Evolutionary conservation across 192 early-diverging fungal species (phyloP).

Genomic region (Umbelopsis ramanniana): DNA sequence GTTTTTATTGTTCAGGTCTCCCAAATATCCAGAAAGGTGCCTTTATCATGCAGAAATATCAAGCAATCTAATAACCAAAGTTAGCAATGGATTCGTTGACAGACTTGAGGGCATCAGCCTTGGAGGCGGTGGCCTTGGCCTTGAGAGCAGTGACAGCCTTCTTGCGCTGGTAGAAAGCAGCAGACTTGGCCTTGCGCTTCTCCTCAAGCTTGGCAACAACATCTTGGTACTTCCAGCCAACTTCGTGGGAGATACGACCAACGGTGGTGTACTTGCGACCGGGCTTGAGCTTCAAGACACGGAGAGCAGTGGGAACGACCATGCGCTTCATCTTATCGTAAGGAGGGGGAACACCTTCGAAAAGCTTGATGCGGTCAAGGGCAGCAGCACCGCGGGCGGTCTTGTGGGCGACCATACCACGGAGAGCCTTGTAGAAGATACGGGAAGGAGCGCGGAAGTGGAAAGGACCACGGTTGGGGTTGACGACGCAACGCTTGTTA

Average conservation of each 20-base stretch:
- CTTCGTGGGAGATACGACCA: constrained; percentile 91
- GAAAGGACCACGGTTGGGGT: constrained; percentile 96
- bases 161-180: constrained; percentile 93
- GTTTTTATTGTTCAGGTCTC: constrained; percentile 22
- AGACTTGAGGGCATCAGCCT: constrained; percentile 40
- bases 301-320: constrained; percentile 96
- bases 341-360: constrained; percentile 97
- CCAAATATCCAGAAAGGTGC: constrained; percentile 20
- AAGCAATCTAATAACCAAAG: constrained; percentile 37
- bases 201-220: constrained; percentile 96
- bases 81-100: constrained; percentile 39
- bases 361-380: constrained; percentile 97
- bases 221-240: constrained; percentile 99
- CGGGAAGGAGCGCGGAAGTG: constrained; percentile 98
- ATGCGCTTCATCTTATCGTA: constrained; percentile 97
- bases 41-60: not conserved
- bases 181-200: constrained; percentile 96
- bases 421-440: constrained; percentile 96
- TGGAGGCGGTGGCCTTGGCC: constrained; percentile 40
- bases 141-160: constrained; percentile 55
- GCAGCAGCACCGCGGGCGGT: constrained; percentile 97
- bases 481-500: constrained; percentile 97
- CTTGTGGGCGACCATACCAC: constrained; percentile 99
- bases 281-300: constrained; percentile 95
- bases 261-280: constrained; percentile 98